Base-by-base conservation (phyloP, 148 eudicot species). In the Rheum nobile region DNA sequence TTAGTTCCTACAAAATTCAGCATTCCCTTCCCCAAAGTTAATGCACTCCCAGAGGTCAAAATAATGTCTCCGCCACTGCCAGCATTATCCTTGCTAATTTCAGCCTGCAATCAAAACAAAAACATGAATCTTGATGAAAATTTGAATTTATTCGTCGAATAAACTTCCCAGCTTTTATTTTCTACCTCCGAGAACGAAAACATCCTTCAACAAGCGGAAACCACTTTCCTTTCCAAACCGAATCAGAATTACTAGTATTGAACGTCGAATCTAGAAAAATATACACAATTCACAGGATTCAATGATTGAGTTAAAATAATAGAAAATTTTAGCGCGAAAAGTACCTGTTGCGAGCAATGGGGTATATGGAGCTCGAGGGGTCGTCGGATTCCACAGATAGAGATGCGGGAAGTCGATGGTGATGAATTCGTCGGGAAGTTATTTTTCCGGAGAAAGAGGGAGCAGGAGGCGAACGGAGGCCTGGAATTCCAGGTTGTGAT, bases 1-100 rank as follows among this genome's bases (percentile, higher is more conserved):
- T 83, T 83, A 76, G 81, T 35, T 16, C 78, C 0, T 41, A 61
- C 31, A 78, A 80, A 83, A 57, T 75, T 43, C 50, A 77, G 8
- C 29, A 80, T 57, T 48, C 75, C 77, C 76, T 80, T 83, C 8
- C 75, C 81, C 29, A 75, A 70, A 73, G 76, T 68, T 39, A 73
- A 50, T 22, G 26, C 79, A 12, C 59, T 34, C 17, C 75, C 28
- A 41, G 83, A 67, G 10, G 74, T 72, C 52, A 77, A 67, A 32
- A 32, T 50, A 24, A n/a, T n/a, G 17, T 19, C 16, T 69, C 46
- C 72, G 28, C 34, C 67, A 69, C 46, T 46, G 28, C 34, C 67
- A 69, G 72, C 44, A 21, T 14, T 69, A 41, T 41, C 72, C 46
- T 69, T 11, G 72, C 46, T 37, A 41, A 41, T 19, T 37, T 69